Percentiles rank a stretch among this genome's conserved stretches.
Conservation (phyloP, 2,329 filamentous ascomycete species). For the Fusarium sublunatum region DNA sequence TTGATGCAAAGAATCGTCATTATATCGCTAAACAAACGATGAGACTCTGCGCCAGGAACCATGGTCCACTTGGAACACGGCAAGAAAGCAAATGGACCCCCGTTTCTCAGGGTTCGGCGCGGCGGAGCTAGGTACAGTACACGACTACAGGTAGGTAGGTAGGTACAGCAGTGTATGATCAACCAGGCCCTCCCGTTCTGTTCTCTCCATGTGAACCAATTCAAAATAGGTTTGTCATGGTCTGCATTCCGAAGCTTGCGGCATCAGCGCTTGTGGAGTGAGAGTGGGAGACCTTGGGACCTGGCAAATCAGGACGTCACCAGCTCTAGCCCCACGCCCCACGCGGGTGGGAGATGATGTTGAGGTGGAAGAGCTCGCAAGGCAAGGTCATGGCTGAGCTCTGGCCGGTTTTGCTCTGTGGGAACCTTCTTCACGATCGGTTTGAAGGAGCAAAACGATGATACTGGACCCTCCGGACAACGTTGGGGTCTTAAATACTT, state of each 20-base stretch:
- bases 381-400: slow-evolving; percentile 26
- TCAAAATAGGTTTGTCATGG: slow-evolving; percentile 48
- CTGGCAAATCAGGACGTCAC: slow-evolving; percentile 44
- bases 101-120: slow-evolving; percentile 27
- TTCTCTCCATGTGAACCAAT: slow-evolving; percentile 42
- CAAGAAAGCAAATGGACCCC: slow-evolving; percentile 23
- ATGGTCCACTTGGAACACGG: slow-evolving; percentile 34
- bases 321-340: slow-evolving; percentile 45
- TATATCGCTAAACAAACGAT: slow-evolving; percentile 24
- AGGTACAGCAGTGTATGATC: too few species aligned
- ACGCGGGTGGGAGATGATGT: slow-evolving; percentile 44
- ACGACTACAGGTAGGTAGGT: too few species aligned
- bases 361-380: slow-evolving; percentile 38
- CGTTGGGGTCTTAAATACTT: slow-evolving; percentile 19
- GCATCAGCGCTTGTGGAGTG: slow-evolving; percentile 47
- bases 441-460: slow-evolving; percentile 1
- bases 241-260: slow-evolving; percentile 36
- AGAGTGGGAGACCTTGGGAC: slow-evolving; percentile 44
- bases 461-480: slow-evolving; percentile 5
- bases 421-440: slow-evolving; percentile 7
- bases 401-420: slow-evolving; percentile 9
- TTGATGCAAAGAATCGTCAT: slow-evolving; percentile 44
- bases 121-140: slow-evolving; percentile 14
- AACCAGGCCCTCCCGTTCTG: too few species aligned
- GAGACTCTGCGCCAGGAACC: slow-evolving; percentile 37